Evolutionary conservation across 2,329 filamentous ascomycete genomes (phyloP).

Genomic region (Fusarium mundagurra): DNA sequence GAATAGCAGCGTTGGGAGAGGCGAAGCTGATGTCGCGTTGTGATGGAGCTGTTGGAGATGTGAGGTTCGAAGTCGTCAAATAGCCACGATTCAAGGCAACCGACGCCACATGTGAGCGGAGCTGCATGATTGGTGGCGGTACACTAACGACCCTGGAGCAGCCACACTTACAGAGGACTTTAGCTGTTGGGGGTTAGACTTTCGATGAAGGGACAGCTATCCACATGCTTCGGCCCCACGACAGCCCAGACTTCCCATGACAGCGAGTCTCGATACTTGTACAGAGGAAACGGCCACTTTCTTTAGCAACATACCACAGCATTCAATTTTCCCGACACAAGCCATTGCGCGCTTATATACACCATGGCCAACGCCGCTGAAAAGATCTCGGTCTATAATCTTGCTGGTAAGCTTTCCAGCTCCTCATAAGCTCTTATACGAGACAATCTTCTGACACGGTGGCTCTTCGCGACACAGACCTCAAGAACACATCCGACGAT

Average conservation of each 20-base stretch:
- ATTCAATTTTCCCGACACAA: background rate
- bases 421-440: background rate
- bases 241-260: constrained; percentile 13
- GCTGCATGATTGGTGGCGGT: constrained; percentile 8
- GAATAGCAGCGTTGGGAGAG: background rate
- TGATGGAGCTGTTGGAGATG: constrained; percentile 23
- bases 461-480: constrained; percentile 66
- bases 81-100: constrained; percentile 33
- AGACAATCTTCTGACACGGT: constrained; percentile 40
- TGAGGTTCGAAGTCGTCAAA: constrained; percentile 31
- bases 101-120: constrained; percentile 28
- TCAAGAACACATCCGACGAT: constrained; percentile 97
- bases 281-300: constrained; percentile 16
- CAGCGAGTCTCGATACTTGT: constrained; percentile 8
- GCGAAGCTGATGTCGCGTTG: constrained; percentile 24
- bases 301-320: constrained; percentile 10
- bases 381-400: constrained; percentile 73
- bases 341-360: background rate
- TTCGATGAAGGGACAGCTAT: constrained; percentile 37
- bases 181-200: constrained; percentile 3
- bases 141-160: constrained; percentile 5
- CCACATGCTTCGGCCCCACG: constrained; percentile 34
- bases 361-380: constrained; percentile 52
- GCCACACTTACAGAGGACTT: constrained; percentile 16
- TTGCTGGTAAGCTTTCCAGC: constrained; percentile 61